These are phyloP conservation scores for Suhomyces panamericanus DNA, from an alignment of 1,139 yeast species.

Conservation along the genomic window DNA sequence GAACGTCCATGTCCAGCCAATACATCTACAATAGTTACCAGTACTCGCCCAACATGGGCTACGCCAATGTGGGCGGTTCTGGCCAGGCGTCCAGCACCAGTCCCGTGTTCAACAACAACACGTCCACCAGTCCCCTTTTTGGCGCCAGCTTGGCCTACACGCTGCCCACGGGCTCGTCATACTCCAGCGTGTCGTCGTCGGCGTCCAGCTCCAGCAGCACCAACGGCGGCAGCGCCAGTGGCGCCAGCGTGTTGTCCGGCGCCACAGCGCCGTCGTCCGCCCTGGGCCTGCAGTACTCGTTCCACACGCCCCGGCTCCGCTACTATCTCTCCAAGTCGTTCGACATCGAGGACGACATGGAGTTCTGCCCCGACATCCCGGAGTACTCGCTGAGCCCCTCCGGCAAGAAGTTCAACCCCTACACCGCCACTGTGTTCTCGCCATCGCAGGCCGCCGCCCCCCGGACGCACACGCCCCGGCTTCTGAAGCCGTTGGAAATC, in stretches of 20 bases:
- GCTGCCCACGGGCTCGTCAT: slow-evolving; percentile 16
- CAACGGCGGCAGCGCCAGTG: slow-evolving; percentile 4
- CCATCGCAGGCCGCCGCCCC: slow-evolving; percentile 28
- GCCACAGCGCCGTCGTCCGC: background rate
- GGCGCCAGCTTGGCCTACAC: slow-evolving; percentile 25
- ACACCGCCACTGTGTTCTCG: slow-evolving; percentile 56
- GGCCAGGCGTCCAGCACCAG: slow-evolving; percentile 1
- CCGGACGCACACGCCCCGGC: slow-evolving; percentile 54
- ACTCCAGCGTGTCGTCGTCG: slow-evolving; percentile 19
- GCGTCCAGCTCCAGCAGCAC: slow-evolving; percentile 14
- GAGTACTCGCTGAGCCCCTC: slow-evolving; percentile 18
- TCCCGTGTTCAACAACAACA: slow-evolving; percentile 13
- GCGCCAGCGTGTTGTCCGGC: slow-evolving; percentile 3
- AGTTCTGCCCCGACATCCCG: slow-evolving; percentile 62
- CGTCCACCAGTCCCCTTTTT: slow-evolving; percentile 31
- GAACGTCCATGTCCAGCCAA: slow-evolving; percentile 33
- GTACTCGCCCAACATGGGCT: slow-evolving; percentile 36
- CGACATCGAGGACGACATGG: slow-evolving; percentile 65
- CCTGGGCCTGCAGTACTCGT: slow-evolving; percentile 24
- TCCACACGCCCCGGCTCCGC: slow-evolving; percentile 46
- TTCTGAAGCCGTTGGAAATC: slow-evolving; percentile 67
- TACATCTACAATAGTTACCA: slow-evolving; percentile 37
- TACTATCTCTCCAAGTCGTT: slow-evolving; percentile 58
- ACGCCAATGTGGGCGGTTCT: slow-evolving; percentile 12
- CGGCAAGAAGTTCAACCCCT: slow-evolving; percentile 53